A percentile compares a stretch with the other conserved stretches of the same genome.
Conservation (phyloP, 257 asterid species). For the Datura wrightii region DNA sequence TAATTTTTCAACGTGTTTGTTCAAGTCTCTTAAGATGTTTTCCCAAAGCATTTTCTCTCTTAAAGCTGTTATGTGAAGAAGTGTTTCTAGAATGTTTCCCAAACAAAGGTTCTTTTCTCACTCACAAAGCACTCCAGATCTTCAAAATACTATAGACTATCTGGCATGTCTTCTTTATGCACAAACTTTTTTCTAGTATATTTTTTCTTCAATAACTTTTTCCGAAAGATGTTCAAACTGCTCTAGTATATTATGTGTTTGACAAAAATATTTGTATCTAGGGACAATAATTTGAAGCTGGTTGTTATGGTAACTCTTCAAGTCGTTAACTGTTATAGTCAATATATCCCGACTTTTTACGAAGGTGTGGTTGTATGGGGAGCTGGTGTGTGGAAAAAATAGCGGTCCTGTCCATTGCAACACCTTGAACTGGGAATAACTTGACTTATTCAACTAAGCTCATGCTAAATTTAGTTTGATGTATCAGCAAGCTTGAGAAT, state of each 20-base stretch:
- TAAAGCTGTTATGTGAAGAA: constrained; percentile 3
- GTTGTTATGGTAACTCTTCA: constrained; percentile 2
- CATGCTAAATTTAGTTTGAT: constrained; percentile 6
- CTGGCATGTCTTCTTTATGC: neutral
- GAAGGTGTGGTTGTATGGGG: neutral
- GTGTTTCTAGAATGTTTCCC: neutral
- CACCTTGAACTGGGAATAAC: neutral
- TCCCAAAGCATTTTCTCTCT: neutral
- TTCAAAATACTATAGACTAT: constrained; percentile 19
- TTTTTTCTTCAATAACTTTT: neutral
- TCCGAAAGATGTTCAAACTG: neutral
- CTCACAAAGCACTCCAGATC: constrained; percentile 26
- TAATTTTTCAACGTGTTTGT: neutral
- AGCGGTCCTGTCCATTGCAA: neutral
- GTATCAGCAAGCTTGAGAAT: constrained; percentile 11
- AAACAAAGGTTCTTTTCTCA: neutral
- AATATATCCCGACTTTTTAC: neutral
- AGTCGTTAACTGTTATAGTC: neutral
- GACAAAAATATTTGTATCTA: neutral
- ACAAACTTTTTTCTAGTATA: neutral
- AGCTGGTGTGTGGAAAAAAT: neutral
- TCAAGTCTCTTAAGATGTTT: neutral
- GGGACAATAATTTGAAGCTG: constrained; percentile 2
- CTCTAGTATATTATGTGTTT: neutral
- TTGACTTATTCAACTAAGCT: neutral